phyloP scores from a whole-genome alignment of 257 asterid genomes.

The Ophiorrhiza pumila region DNA sequence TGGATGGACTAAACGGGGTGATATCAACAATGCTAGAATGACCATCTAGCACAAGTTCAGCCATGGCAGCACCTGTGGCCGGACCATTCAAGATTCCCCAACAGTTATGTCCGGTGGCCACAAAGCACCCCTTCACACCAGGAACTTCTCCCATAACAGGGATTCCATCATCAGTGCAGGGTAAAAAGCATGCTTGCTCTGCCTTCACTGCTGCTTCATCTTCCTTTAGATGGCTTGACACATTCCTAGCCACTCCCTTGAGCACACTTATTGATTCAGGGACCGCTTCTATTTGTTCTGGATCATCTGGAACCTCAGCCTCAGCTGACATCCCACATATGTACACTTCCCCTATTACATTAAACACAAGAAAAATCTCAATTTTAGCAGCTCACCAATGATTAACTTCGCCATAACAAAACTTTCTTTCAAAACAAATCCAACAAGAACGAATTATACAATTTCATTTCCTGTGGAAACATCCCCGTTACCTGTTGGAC shows the following conservation, averaged over 20 bases:
- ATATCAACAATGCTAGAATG: conserved; percentile 54
- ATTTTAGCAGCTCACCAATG: too few relatives aligned
- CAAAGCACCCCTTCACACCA: conserved; percentile 64
- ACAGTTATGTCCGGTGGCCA: conserved; percentile 85
- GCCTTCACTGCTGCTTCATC: conserved; percentile 67
- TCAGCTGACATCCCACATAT: conserved; percentile 88
- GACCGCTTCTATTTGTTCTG: conserved; percentile 59
- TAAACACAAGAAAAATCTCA: neutral
- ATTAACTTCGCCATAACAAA: too few relatives aligned
- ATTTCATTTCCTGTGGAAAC: too few relatives aligned
- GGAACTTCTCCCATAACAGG: conserved; percentile 85
- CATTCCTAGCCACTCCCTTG: conserved; percentile 58
- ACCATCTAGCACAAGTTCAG: conserved; percentile 77
- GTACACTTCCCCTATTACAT: conserved; percentile 77
- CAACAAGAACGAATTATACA: too few relatives aligned
- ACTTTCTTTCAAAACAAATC: too few relatives aligned
- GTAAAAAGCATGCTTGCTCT: conserved; percentile 89
- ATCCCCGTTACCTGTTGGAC: conserved; percentile 65
- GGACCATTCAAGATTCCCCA: conserved; percentile 98
- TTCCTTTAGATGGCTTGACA: conserved; percentile 71
- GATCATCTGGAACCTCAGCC: conserved; percentile 84
- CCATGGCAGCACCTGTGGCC: conserved; percentile 80
- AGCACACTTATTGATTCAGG: conserved; percentile 62
- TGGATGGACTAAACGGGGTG: conserved; percentile 45
- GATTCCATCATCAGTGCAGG: conserved; percentile 71